Evolutionary conservation across 2,329 filamentous ascomycete genomes (phyloP).

Genomic region (Calonectria naviculata): DNA sequence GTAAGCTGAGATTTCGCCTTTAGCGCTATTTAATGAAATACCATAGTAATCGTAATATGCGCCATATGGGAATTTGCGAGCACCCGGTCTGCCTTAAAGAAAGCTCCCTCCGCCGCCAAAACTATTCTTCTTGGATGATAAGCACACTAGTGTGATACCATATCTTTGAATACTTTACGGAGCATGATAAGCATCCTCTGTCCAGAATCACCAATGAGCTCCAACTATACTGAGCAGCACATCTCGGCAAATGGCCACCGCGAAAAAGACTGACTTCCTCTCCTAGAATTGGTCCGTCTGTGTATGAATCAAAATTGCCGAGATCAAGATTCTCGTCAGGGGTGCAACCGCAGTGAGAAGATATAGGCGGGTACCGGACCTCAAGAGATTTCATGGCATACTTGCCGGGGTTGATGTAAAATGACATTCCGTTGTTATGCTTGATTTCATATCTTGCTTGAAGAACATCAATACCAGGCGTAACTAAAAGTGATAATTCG

Average conservation of each 20-base stretch:
- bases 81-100: too few relatives aligned
- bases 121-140: not conserved
- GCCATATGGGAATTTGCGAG: not conserved
- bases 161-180: not conserved
- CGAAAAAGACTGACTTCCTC: not conserved
- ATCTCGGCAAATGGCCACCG: not conserved
- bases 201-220: not conserved
- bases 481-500: not conserved
- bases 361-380: not conserved
- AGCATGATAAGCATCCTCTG: not conserved
- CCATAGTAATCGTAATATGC: not conserved
- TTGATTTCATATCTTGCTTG: not conserved
- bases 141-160: not conserved
- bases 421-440: not conserved
- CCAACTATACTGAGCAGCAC: not conserved
- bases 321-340: too few relatives aligned
- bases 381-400: not conserved
- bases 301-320: not conserved
- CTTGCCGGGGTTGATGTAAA: not conserved
- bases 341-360: not conserved
- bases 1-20: too few relatives aligned
- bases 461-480: not conserved
- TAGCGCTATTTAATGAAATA: too few relatives aligned
- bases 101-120: too few relatives aligned
- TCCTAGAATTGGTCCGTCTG: not conserved